phyloP scores from a whole-genome alignment of 345 rosid genomes.

The Ceriops zippeliana region DNA sequence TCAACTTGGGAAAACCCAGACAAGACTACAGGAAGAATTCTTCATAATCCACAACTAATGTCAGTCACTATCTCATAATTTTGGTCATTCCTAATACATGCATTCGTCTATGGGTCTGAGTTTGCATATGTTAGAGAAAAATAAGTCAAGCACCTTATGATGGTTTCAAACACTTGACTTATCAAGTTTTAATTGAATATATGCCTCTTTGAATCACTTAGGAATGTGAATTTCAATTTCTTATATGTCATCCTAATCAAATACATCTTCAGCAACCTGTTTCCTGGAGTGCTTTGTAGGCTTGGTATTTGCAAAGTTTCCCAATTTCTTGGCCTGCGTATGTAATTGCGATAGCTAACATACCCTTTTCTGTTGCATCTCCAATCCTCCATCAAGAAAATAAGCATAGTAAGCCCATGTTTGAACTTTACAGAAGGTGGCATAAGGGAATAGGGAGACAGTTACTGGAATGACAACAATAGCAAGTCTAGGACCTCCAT shows the following conservation, averaged over 20 bases:
- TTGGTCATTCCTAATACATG: not conserved
- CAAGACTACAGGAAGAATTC: too few species aligned
- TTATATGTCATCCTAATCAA: not conserved
- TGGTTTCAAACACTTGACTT: not conserved
- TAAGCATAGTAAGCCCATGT: slow-evolving; percentile 2
- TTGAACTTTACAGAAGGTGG: not conserved
- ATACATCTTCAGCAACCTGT: slow-evolving; percentile 56
- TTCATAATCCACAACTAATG: too few species aligned
- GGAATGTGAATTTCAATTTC: not conserved
- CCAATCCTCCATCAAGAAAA: slow-evolving; percentile 65
- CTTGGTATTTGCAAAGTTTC: slow-evolving; percentile 55
- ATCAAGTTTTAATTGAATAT: not conserved
- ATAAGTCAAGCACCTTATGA: not conserved
- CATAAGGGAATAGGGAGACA: not conserved
- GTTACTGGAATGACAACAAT: not conserved
- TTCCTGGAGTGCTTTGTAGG: slow-evolving; percentile 73
- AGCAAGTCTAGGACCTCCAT: too few species aligned
- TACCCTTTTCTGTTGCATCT: slow-evolving; percentile 92
- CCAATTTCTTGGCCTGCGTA: slow-evolving; percentile 83
- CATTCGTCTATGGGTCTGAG: not conserved
- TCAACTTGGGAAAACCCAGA: not conserved
- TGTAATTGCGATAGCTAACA: slow-evolving; percentile 77
- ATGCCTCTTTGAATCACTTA: not conserved
- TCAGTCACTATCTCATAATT: too few species aligned
- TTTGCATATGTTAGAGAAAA: not conserved